phyloP scores from a whole-genome alignment of 306 rosid species.

The Pyrus pyrifolia region DNA sequence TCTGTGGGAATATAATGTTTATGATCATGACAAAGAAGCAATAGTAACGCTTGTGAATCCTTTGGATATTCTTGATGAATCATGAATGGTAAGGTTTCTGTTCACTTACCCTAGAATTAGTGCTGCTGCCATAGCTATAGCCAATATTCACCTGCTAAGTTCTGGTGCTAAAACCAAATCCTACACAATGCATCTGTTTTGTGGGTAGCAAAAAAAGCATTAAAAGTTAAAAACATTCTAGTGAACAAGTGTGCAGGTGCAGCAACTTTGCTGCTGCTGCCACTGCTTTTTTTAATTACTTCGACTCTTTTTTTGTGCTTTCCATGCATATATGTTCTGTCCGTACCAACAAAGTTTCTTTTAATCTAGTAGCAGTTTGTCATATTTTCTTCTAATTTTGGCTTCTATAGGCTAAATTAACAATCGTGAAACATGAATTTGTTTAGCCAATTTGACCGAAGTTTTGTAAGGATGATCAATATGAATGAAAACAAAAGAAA shows the following conservation, averaged over 20 bases:
- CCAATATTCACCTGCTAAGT: neutral
- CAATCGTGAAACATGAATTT: too few species aligned
- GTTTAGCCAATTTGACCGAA: too few species aligned
- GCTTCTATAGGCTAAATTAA: neutral
- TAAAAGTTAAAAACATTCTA: neutral
- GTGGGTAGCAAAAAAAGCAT: neutral
- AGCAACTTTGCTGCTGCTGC: neutral
- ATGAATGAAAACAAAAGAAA: too few species aligned
- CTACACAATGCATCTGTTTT: neutral
- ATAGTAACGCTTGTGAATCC: neutral
- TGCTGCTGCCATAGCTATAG: neutral
- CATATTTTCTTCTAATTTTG: neutral
- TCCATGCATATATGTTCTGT: neutral
- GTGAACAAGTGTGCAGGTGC: neutral
- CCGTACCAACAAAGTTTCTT: neutral
- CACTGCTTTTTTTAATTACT: neutral
- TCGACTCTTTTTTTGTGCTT: neutral
- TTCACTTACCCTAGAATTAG: neutral
- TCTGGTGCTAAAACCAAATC: neutral
- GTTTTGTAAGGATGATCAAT: too few species aligned
- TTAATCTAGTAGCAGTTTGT: neutral
- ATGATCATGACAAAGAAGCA: neutral
- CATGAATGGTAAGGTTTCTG: neutral
- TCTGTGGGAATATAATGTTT: neutral
- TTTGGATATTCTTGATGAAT: neutral